phyloP scores from a whole-genome alignment of 805 yeast genomes.

The Candida tammaniensis region DNA sequence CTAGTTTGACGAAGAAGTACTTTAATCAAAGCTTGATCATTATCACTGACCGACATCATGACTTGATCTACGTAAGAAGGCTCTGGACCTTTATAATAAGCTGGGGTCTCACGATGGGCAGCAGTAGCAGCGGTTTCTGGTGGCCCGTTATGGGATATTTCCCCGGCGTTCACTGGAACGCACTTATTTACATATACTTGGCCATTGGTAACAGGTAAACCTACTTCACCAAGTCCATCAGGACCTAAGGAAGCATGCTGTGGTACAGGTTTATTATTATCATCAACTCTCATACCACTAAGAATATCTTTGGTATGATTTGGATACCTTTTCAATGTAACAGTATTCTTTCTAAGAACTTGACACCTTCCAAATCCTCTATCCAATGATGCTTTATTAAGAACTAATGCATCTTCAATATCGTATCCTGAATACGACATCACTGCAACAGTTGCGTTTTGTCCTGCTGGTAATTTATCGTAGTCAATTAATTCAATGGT shows the following conservation, averaged over 20 bases:
- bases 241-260: constrained; percentile 86
- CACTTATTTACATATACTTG: constrained; percentile 92
- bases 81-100: constrained; percentile 90
- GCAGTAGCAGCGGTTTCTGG: constrained; percentile 28
- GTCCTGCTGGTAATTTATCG: constrained; percentile 97
- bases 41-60: constrained; percentile 93
- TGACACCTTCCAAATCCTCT: constrained; percentile 98
- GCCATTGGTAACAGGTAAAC: constrained; percentile 84
- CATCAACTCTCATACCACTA: constrained; percentile 87
- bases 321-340: constrained; percentile 85
- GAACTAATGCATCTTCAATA: constrained; percentile 96
- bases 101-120: constrained; percentile 84
- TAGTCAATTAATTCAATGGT: constrained; percentile 94
- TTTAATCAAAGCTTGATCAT: constrained; percentile 90
- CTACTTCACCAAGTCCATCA: constrained; percentile 97
- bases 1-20: constrained; percentile 92
- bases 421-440: constrained; percentile 99
- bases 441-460: constrained; percentile 97
- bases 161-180: constrained; percentile 84
- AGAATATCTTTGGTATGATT: constrained; percentile 91
- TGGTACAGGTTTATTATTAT: constrained; percentile 74
- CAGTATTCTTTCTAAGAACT: constrained; percentile 87
- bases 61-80: constrained; percentile 95
- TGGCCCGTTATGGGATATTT: constrained; percentile 41
- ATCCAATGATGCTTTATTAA: constrained; percentile 90